A percentile compares a stretch with the other conserved stretches of the same genome.
Evolutionary conservation across 2,329 filamentous ascomycete genomes (phyloP).

Genomic region (Pseudogymnoascus sp.): DNA sequence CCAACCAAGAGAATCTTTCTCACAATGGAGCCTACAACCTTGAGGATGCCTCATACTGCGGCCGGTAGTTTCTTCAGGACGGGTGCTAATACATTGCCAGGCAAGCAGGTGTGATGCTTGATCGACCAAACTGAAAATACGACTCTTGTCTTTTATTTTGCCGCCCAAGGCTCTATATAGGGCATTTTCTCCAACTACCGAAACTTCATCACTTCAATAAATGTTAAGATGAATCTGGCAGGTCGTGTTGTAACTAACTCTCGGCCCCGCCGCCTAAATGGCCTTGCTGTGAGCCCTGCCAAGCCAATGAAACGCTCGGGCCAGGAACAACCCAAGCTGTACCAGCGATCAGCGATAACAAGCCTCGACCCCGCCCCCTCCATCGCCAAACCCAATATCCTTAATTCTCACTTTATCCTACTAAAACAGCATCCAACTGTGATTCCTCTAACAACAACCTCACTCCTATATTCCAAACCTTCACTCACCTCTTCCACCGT

Average conservation of each 20-base stretch:
- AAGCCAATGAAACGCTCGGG: constrained; percentile 1
- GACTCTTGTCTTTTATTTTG: not conserved
- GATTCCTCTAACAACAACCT: not conserved
- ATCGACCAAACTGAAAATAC: not conserved
- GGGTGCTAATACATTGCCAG: too few relatives aligned
- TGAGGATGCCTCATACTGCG: not conserved
- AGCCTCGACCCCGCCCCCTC: constrained; percentile 1
- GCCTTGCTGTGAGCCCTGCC: not conserved
- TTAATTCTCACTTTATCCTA: constrained; percentile 1
- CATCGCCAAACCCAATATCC: not conserved
- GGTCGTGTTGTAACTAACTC: not conserved
- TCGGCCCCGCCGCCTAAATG: not conserved
- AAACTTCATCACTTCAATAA: not conserved
- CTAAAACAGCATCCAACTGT: not conserved
- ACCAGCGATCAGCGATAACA: not conserved
- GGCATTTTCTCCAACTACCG: not conserved
- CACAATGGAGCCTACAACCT: too few relatives aligned
- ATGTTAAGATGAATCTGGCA: not conserved
- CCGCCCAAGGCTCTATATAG: not conserved
- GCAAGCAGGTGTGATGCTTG: not conserved
- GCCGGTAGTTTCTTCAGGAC: too few relatives aligned
- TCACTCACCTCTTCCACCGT: not conserved
- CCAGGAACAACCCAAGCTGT: not conserved
- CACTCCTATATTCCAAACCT: not conserved
- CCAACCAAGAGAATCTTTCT: too few relatives aligned